phyloP scores from a whole-genome alignment of 78 protist genomes.

The Dictyostelium discoideum region dicty_2.7 NC_007089.4:5036001-5036500 shows the following conservation, averaged over 20 bases:
- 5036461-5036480: constrained; percentile 23
- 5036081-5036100: background rate
- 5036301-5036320: background rate
- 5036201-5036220: background rate
- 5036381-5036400: background rate
- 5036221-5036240: background rate
- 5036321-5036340: background rate
- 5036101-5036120: background rate
- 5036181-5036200: background rate
- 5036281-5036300: background rate
- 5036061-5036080: too few species aligned
- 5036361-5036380: background rate
- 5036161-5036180: background rate
- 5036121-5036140: background rate
- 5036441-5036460: constrained; percentile 10
- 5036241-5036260: too few species aligned
- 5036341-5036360: background rate
- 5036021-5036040: too few species aligned
- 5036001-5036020: too few species aligned
- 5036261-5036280: too few species aligned
- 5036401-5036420: background rate
- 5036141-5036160: constrained; percentile 14
- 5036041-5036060: too few species aligned
- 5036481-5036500: constrained; percentile 23
- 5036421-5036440: background rate